phyloP scores from a whole-genome alignment of 2,329 filamentous ascomycete species.

The Furcasterigmium sp. region DNA sequence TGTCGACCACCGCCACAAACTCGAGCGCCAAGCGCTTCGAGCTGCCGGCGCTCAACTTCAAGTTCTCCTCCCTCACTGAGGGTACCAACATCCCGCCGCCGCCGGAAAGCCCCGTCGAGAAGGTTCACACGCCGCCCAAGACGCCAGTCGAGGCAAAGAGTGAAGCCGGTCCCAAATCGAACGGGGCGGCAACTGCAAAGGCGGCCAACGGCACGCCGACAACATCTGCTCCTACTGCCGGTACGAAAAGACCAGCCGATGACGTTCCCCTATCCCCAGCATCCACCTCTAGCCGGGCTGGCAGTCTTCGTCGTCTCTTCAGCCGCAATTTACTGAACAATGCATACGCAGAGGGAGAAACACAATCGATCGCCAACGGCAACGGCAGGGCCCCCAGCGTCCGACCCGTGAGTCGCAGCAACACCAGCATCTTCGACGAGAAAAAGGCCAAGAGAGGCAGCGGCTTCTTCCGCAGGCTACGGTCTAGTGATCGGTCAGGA shows the following conservation, averaged over 20 bases:
- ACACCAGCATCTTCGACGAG: constrained; percentile 42
- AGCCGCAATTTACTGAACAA: constrained; percentile 51
- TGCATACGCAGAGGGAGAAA: constrained; percentile 44
- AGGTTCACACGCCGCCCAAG: constrained; percentile 39
- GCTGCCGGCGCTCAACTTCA: constrained; percentile 52
- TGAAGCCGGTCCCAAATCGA: constrained; percentile 13
- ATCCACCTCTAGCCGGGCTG: constrained; percentile 40
- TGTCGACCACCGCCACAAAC: constrained; percentile 5
- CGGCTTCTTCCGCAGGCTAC: constrained; percentile 54
- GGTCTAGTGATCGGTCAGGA: constrained; percentile 23
- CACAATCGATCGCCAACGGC: constrained; percentile 31
- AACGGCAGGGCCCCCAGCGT: constrained; percentile 23
- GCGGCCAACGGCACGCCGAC: not conserved
- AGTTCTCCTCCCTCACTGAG: constrained; percentile 54
- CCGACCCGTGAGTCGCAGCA: constrained; percentile 46
- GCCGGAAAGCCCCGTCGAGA: constrained; percentile 46
- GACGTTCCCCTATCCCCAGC: constrained; percentile 48
- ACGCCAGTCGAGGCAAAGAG: constrained; percentile 18
- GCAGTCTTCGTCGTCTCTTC: constrained; percentile 53
- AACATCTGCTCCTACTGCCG: constrained; percentile 23
- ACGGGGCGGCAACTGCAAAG: constrained; percentile 13
- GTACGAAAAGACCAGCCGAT: constrained; percentile 44
- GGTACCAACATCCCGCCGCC: constrained; percentile 57
- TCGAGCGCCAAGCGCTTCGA: constrained; percentile 38
- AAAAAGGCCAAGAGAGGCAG: constrained; percentile 51